These are phyloP conservation scores for Colletotrichum simmondsii DNA, from an alignment of 2,329 filamentous ascomycete genomes.

Conservation along the genomic window DNA sequence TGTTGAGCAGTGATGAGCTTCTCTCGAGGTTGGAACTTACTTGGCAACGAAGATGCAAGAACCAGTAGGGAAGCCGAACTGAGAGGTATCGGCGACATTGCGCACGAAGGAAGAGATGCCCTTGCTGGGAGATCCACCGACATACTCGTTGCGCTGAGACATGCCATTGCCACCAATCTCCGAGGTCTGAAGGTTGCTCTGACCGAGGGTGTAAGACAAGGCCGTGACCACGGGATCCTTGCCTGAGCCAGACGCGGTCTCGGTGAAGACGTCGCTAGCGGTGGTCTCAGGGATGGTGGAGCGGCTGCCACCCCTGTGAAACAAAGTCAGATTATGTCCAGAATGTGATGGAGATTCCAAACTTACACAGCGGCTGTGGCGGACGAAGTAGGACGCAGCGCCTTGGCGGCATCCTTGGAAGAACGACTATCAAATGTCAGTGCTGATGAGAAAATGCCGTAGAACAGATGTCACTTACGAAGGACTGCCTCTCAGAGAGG, in stretches of 20 bases:
- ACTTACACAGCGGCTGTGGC: conserved; percentile 28
- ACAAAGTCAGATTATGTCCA: neutral
- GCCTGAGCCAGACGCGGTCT: neutral
- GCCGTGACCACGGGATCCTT: neutral
- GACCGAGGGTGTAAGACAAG: conserved; percentile 14
- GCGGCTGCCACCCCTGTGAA: neutral
- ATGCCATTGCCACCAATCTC: neutral
- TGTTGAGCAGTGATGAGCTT: neutral
- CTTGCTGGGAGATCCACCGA: conserved; percentile 23
- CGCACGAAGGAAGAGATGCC: conserved; percentile 2
- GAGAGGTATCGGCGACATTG: conserved; percentile 54
- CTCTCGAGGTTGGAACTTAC: conserved; percentile 54
- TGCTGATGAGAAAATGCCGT: neutral
- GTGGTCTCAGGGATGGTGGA: neutral
- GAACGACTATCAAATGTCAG: conserved; percentile 4
- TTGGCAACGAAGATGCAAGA: conserved; percentile 75
- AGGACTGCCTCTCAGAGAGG: conserved; percentile 22
- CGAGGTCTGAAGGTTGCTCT: conserved; percentile 16
- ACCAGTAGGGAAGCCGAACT: conserved; percentile 62
- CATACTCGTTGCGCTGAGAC: conserved; percentile 1
- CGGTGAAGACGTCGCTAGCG: conserved; percentile 19
- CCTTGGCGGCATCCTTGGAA: conserved; percentile 10
- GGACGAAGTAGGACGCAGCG: conserved; percentile 28
- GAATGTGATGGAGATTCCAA: no score
- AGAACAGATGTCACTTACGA: neutral